phyloP scores from a whole-genome alignment of 2,329 filamentous ascomycete genomes.

The Trichoderma koningii region DNA sequence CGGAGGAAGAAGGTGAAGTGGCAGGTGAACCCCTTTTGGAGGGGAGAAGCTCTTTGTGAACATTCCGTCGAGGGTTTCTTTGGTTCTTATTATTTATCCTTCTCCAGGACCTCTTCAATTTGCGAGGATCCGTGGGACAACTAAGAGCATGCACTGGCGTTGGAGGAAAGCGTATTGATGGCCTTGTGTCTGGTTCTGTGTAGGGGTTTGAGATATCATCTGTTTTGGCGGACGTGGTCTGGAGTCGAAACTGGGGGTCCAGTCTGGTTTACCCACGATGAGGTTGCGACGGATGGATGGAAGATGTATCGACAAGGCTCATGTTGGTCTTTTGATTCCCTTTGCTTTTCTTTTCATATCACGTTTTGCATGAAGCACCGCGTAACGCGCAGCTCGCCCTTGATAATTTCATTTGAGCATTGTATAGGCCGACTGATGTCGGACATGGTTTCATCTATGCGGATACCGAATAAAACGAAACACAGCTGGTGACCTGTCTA shows the following conservation, averaged over 20 bases:
- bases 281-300: not conserved
- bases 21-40: conserved; percentile 36
- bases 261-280: not conserved
- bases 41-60: conserved; percentile 49
- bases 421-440: conserved; percentile 5
- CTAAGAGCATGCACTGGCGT: conserved; percentile 20
- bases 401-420: not conserved
- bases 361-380: not conserved
- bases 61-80: not conserved
- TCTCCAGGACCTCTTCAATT: not conserved
- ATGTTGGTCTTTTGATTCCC: not conserved
- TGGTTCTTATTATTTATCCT: not conserved
- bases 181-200: conserved; percentile 6
- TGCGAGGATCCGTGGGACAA: not conserved
- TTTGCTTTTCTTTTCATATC: not conserved
- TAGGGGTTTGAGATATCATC: not conserved
- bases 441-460: not conserved
- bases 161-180: conserved; percentile 22
- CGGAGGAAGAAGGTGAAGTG: conserved; percentile 42
- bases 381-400: not conserved
- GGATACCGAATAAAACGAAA: conserved; percentile 4
- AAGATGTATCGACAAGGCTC: not conserved
- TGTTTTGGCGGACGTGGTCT: not conserved
- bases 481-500: conserved; percentile 4
- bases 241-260: not conserved